These are phyloP conservation scores for Fusarium lateritium DNA, from an alignment of 2,329 filamentous ascomycete genomes.

Conservation along the genomic window DNA sequence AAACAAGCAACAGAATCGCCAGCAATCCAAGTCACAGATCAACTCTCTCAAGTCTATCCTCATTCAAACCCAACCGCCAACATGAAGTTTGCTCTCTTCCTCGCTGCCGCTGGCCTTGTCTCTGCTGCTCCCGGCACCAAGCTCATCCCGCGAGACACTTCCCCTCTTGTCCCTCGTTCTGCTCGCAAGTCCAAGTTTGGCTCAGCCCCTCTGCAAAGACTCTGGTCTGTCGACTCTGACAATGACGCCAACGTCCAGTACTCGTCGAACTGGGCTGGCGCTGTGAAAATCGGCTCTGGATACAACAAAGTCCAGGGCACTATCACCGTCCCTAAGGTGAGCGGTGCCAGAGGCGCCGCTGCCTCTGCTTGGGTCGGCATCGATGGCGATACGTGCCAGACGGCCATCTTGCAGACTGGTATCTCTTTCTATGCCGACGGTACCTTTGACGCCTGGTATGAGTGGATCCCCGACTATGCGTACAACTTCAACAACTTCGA, in stretches of 20 bases:
- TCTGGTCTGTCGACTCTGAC: constrained; percentile 5
- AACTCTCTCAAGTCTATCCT: neutral
- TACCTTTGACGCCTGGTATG: constrained; percentile 62
- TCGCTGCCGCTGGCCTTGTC: constrained; percentile 5
- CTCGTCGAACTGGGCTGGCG: constrained; percentile 17
- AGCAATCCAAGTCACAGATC: neutral
- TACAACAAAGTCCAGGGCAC: constrained; percentile 26
- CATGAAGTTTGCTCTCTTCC: constrained; percentile 24
- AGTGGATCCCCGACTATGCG: constrained; percentile 62
- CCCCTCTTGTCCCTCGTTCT: constrained; percentile 15
- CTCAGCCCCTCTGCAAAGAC: constrained; percentile 13
- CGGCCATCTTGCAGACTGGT: constrained; percentile 60
- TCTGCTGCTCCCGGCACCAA: constrained; percentile 18
- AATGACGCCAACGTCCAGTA: constrained; percentile 17
- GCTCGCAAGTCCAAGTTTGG: constrained; percentile 12
- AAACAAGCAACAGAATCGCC: neutral
- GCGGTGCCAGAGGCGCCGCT: constrained; percentile 9
- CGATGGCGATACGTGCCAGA: constrained; percentile 60
- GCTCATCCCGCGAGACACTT: constrained; percentile 15
- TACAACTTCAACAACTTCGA: constrained; percentile 56
- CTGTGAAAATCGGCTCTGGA: constrained; percentile 5
- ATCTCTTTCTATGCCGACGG: constrained; percentile 57
- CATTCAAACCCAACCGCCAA: neutral
- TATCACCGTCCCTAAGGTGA: constrained; percentile 17
- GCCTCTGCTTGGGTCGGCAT: constrained; percentile 60